Percentiles rank a stretch among this genome's conserved stretches.
Conservation (phyloP, 306 rosid genomes). For the Sicyos baderoa region DNA sequence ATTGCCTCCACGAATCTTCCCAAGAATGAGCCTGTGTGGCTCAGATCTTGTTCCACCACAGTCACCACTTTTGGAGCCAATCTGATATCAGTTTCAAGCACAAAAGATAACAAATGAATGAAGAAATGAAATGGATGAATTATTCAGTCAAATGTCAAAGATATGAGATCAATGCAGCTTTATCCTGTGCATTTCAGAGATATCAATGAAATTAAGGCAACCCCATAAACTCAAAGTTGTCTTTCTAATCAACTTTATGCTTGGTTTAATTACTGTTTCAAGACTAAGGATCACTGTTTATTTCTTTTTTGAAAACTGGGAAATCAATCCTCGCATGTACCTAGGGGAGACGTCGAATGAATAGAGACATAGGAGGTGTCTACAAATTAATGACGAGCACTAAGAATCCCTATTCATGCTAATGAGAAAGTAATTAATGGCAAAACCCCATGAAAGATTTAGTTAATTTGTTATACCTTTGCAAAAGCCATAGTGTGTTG, state of each 20-base stretch:
- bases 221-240: not conserved
- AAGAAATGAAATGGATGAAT: not conserved
- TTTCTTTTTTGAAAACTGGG: no score
- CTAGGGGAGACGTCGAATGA: no score
- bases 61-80: constrained; percentile 95
- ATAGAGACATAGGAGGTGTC: no score
- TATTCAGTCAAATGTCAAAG: constrained; percentile 1
- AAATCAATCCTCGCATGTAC: no score
- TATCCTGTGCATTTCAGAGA: not conserved
- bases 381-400: no score
- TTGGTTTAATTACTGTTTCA: not conserved
- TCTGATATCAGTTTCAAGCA: constrained; percentile 38
- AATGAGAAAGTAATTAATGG: not conserved
- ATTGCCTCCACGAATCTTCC: constrained; percentile 98
- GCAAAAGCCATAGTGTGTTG: constrained; percentile 85
- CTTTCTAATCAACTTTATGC: not conserved
- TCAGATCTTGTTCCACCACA: constrained; percentile 88
- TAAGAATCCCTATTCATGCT: not conserved
- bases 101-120: not conserved
- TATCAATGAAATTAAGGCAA: constrained; percentile 1
- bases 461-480: constrained; percentile 41
- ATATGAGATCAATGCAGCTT: not conserved
- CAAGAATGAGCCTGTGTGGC: constrained; percentile 82
- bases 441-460: not conserved
- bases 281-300: not conserved